Evolutionary conservation across 257 asterid species (phyloP).

Genomic region (Nicotiana noctiflora): DNA sequence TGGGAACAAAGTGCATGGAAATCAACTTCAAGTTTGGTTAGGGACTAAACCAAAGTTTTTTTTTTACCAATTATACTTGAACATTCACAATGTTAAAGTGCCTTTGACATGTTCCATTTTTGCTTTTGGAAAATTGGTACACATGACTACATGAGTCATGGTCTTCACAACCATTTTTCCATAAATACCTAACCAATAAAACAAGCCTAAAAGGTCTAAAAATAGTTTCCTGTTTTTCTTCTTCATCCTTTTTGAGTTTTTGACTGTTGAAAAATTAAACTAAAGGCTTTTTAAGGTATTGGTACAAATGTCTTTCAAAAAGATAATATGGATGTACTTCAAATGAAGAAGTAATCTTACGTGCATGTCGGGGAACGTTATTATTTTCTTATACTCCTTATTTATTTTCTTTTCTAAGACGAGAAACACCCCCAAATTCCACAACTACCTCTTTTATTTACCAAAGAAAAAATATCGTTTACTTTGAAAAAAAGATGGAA

Average conservation of each 20-base stretch:
- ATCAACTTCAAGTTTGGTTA: conserved; percentile 18
- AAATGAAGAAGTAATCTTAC: conserved; percentile 8
- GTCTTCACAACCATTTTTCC: conserved; percentile 21
- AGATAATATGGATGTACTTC: not conserved
- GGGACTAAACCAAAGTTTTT: not conserved
- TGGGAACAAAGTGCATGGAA: conserved; percentile 12
- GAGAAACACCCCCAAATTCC: not conserved
- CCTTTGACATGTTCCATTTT: conserved; percentile 14
- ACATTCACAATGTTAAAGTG: conserved; percentile 21
- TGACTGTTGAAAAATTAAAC: not conserved
- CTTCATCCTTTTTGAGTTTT: not conserved
- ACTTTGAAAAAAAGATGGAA: not conserved
- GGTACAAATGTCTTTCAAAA: not conserved
- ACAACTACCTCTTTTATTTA: not conserved
- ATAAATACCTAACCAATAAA: conserved; percentile 30
- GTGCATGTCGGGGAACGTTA: conserved; percentile 37
- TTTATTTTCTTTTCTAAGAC: conserved; percentile 5
- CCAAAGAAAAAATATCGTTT: not conserved
- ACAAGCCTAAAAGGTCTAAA: conserved; percentile 18
- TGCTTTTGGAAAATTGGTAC: conserved; percentile 4
- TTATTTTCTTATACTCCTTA: not conserved
- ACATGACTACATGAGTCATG: conserved; percentile 16
- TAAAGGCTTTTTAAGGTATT: not conserved
- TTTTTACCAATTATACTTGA: conserved; percentile 25
- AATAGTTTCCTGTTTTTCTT: conserved; percentile 8